A percentile compares a stretch with the other conserved stretches of the same genome.
Evolutionary conservation across 2,329 filamentous ascomycete genomes (phyloP).

Genomic region (Aureobasidium zeae): DNA sequence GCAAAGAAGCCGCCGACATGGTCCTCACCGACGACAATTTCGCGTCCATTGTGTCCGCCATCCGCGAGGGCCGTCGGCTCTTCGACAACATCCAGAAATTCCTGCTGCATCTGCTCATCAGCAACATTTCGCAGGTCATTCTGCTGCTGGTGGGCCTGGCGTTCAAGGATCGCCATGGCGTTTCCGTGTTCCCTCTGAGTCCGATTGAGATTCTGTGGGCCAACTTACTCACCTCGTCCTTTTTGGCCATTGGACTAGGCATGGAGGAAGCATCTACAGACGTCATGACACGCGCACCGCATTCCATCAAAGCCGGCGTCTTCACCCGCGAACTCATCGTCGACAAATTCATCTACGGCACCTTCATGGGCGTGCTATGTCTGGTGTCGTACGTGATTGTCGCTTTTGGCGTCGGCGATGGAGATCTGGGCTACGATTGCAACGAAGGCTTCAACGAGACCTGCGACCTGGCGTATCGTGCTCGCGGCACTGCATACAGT

Average conservation of each 20-base stretch:
- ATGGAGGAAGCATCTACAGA: constrained; percentile 39
- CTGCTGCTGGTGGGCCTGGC: constrained; percentile 39
- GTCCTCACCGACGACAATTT: constrained; percentile 39
- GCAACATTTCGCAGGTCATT: constrained; percentile 41
- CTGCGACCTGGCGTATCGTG: constrained; percentile 37
- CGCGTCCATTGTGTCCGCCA: constrained; percentile 37
- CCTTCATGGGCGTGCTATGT: constrained; percentile 38
- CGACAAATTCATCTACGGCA: constrained; percentile 41
- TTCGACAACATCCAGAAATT: constrained; percentile 42
- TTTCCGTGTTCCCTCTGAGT: constrained; percentile 38
- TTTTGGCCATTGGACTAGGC: constrained; percentile 39
- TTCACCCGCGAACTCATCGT: constrained; percentile 39
- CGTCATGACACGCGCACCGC: constrained; percentile 39
- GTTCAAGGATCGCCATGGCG: constrained; percentile 36
- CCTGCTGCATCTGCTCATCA: constrained; percentile 41
- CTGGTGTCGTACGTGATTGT: constrained; percentile 38
- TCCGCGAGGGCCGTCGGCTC: constrained; percentile 37
- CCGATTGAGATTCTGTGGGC: constrained; percentile 42
- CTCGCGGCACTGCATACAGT: constrained; percentile 37
- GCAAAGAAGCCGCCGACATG: constrained; percentile 38
- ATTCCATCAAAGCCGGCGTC: constrained; percentile 35
- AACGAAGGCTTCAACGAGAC: constrained; percentile 36
- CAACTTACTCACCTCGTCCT: constrained; percentile 40
- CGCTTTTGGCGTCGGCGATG: constrained; percentile 36
- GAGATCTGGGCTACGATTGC: constrained; percentile 36